Percentiles rank a stretch among this genome's conserved stretches.
Conservation (phyloP, 768 basidiomycete species). For the Termitomyces eurrhizus region DNA sequence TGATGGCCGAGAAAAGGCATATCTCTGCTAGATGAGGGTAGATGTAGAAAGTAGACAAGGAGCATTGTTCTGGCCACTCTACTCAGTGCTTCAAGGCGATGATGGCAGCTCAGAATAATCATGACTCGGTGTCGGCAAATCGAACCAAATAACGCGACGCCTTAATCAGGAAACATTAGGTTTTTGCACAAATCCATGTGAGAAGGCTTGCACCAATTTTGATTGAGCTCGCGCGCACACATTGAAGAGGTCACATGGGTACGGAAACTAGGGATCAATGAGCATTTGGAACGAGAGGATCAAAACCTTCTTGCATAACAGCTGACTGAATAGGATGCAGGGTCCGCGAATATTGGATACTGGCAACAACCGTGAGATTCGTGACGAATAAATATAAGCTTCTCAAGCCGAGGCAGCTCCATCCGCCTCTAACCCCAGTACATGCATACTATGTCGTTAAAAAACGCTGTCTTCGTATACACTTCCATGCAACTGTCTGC, state of each 20-base stretch:
- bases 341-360: conserved; percentile 7
- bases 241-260: conserved; percentile 1
- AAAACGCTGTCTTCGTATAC: conserved; percentile 12
- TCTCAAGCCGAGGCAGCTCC: conserved; percentile 11
- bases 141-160: conserved; percentile 5
- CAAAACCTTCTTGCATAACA: background rate
- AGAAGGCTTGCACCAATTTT: background rate
- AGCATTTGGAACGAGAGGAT: background rate
- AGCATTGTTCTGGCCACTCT: conserved; percentile 3
- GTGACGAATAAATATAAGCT: background rate
- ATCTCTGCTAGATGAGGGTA: background rate
- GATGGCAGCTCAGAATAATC: background rate
- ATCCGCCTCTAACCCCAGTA: background rate
- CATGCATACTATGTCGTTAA: conserved; percentile 2
- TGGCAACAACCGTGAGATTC: conserved; percentile 13
- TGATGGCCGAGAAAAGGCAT: conserved; percentile 3
- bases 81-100: background rate
- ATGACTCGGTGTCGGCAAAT: background rate
- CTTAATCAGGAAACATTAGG: background rate
- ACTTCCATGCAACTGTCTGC: conserved; percentile 5
- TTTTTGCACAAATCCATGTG: background rate
- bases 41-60: background rate
- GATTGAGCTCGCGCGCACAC: background rate
- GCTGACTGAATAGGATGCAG: conserved; percentile 1
- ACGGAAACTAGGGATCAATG: background rate